phyloP scores from a whole-genome alignment of 805 yeast genomes.

The Yarrowia divulgata region DNA sequence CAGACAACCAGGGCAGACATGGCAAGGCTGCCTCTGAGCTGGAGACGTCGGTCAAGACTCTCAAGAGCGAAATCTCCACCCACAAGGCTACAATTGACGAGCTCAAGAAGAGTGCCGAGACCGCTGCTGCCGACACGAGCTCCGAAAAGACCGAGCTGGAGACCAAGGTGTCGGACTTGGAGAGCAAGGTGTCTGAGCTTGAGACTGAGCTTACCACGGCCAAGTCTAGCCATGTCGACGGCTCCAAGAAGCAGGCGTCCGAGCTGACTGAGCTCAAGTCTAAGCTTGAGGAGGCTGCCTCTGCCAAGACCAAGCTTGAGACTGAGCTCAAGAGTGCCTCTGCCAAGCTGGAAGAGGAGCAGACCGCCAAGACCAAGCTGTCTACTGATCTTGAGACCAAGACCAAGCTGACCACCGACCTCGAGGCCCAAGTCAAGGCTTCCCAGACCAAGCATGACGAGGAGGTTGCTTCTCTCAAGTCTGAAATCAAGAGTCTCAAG shows the following conservation, averaged over 20 bases:
- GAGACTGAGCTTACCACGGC: not conserved
- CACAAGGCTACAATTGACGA: conserved; percentile 16
- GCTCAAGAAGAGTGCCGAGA: conserved; percentile 39
- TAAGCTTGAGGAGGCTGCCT: conserved; percentile 1
- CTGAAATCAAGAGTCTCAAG: conserved; percentile 6
- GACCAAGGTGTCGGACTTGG: not conserved
- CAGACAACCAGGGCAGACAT: conserved; percentile 14
- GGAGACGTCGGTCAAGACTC: conserved; percentile 14
- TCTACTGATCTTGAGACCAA: not conserved
- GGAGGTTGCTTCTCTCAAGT: conserved; percentile 10
- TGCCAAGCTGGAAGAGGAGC: not conserved
- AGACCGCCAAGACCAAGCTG: conserved; percentile 8
- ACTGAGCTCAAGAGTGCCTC: not conserved
- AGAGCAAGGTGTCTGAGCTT: not conserved
- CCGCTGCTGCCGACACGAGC: not conserved
- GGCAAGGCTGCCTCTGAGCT: conserved; percentile 29
- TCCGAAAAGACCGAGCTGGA: conserved; percentile 19
- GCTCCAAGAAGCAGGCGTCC: conserved; percentile 4
- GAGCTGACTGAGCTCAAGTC: conserved; percentile 16
- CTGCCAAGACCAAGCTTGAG: conserved; percentile 18
- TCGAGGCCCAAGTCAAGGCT: conserved; percentile 12
- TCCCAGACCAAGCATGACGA: conserved; percentile 13
- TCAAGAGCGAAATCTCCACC: conserved; percentile 11
- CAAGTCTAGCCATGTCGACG: conserved; percentile 19
- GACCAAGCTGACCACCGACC: conserved; percentile 1